Evolutionary conservation across 768 basidiomycete genomes (phyloP).

Genomic region (Pholiota conissans): DNA sequence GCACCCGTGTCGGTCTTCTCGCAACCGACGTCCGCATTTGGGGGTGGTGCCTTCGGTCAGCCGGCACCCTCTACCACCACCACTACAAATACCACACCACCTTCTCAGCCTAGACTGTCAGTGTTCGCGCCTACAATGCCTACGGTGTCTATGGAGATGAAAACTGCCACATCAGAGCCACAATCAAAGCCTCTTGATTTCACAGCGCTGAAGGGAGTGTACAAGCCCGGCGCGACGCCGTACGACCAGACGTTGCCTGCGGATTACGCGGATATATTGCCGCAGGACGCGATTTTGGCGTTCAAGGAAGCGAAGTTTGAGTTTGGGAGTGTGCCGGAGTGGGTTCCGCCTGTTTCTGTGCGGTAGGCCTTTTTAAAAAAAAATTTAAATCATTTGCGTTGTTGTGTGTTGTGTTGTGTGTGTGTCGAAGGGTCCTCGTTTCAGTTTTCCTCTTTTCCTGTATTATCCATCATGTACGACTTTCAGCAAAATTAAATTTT

Average conservation of each 20-base stretch:
- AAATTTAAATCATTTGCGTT: neutral
- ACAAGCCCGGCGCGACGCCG: slow-evolving; percentile 48
- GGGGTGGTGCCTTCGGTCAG: neutral
- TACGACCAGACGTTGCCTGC: slow-evolving; percentile 57
- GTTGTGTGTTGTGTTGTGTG: neutral
- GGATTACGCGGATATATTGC: slow-evolving; percentile 59
- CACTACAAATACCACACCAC: no score
- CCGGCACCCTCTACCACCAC: neutral
- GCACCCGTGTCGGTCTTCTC: slow-evolving; percentile 1
- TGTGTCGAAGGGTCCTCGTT: neutral
- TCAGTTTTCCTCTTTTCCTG: no score
- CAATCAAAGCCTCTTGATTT: slow-evolving; percentile 8
- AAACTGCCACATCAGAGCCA: neutral
- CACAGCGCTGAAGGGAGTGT: slow-evolving; percentile 20
- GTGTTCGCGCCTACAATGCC: slow-evolving; percentile 9
- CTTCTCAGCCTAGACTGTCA: slow-evolving; percentile 8
- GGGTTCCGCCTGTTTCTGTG: slow-evolving; percentile 63
- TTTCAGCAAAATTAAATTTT: no score
- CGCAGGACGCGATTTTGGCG: slow-evolving; percentile 47
- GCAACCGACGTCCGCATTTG: neutral
- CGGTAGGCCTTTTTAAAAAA: slow-evolving; percentile 19
- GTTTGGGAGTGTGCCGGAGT: slow-evolving; percentile 71
- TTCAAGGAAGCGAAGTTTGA: slow-evolving; percentile 61
- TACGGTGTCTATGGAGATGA: slow-evolving; percentile 12
- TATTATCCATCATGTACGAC: no score